Evolutionary conservation across 2,329 filamentous ascomycete species (phyloP).

Genomic region (Macrophomina pseudophaseolina): DNA sequence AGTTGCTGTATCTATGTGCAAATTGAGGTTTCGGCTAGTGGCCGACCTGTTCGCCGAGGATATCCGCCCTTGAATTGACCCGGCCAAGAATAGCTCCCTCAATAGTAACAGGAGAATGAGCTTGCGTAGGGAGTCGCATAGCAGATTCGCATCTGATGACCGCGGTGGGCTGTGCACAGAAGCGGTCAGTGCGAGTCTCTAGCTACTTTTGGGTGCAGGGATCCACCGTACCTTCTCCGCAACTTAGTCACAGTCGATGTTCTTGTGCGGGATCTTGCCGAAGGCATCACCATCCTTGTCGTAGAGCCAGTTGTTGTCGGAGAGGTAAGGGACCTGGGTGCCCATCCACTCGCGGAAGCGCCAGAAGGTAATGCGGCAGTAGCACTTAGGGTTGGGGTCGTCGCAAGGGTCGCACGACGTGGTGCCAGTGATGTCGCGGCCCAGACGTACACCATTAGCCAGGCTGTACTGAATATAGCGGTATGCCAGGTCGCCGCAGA

Average conservation of each 20-base stretch:
- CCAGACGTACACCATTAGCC: not conserved
- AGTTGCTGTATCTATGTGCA: no score
- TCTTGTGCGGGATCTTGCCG: not conserved
- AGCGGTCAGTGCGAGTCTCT: no score
- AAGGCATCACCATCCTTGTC: not conserved
- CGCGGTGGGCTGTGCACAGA: no score
- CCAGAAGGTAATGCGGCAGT: not conserved
- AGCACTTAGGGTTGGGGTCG: not conserved
- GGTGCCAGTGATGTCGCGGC: not conserved
- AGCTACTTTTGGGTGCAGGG: no score
- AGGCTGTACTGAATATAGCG: not conserved
- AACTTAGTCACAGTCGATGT: not conserved
- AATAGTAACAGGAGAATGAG: no score
- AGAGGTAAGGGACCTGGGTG: not conserved
- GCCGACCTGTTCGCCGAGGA: no score
- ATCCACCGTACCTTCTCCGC: no score
- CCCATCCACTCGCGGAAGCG: not conserved
- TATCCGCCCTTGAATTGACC: no score
- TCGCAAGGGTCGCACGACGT: not conserved
- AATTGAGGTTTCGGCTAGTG: no score
- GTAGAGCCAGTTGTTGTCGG: not conserved
- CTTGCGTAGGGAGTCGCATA: no score
- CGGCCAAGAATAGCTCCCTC: no score
- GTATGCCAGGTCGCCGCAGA: not conserved
- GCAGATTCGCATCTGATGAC: no score